Evolutionary conservation across 202 grass and related monocot genomes (phyloP), one percentile per base, ranked within the genome.

Genomic region (Eragrostis tef): DNA sequence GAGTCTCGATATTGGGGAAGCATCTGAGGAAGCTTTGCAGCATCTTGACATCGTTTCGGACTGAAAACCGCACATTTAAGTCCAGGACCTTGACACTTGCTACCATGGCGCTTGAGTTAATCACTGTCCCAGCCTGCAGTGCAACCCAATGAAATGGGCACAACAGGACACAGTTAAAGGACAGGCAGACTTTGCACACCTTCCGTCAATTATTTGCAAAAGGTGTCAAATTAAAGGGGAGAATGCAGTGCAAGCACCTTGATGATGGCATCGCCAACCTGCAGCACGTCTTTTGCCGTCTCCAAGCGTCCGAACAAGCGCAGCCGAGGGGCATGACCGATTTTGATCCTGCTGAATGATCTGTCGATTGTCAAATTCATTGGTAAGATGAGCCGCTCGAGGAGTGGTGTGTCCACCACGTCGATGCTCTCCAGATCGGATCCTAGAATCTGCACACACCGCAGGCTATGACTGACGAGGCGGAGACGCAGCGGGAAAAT

Each of bases 1-100:
- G 62, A 14, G 6, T 65, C 2, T 59, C 56, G 11, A n/a, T 9
- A n/a, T 59, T 59, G 56, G 62, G 62, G 10, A 65, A 65, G 62
- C 62, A 90, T 87, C 45, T 87, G 57, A 90, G 77, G 22, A 65
- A 65, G 62, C 29, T 36, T 15, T 8, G 14, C 14, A 65, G 34
- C 31, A 65, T 39, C 25, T 65, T 65, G 31, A 15, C 62, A 3
- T 36, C 15, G 36, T 39, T 65, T 5, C 61, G 15, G 62, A 19
- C 29, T 65, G 29, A 29, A 65, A 65, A 19, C 19, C 7, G 15
- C 31, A 65, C 6, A 0, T 3, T 34, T 39, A 65, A 65, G 34
- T 9, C 62, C 29, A 64, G 12, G 11, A 19, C 10, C 27, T 64
- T 64, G 14, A 64, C 13, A 3, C 29, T 36, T 64, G 29, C 27